Percentiles rank a stretch among this genome's conserved stretches.
phyloP scores from a whole-genome alignment of 208 protist genomes.

The Crithidia acanthocephali region DNA sequence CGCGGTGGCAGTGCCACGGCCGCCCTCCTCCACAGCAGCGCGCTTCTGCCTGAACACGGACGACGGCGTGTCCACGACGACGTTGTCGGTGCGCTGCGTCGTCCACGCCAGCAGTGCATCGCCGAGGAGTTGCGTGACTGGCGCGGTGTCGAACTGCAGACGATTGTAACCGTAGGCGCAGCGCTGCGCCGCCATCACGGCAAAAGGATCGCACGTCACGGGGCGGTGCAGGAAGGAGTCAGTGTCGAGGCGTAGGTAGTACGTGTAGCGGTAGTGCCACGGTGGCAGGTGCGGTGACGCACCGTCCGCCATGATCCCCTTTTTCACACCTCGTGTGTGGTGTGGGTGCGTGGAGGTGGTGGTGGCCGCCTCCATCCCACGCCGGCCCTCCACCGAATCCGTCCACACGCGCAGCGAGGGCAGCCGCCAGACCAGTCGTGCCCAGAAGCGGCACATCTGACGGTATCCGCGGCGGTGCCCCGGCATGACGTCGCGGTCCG shows the following conservation, averaged over 20 bases:
- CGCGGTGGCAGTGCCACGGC: neutral
- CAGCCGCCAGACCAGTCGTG: conserved; percentile 22
- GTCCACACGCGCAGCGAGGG: conserved; percentile 25
- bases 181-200: conserved; percentile 9
- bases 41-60: no score
- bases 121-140: neutral
- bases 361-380: conserved; percentile 2
- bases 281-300: neutral
- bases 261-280: conserved; percentile 24
- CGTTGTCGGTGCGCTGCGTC: neutral
- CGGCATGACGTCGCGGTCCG: neutral
- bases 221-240: conserved; percentile 16
- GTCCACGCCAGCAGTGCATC: conserved; percentile 14
- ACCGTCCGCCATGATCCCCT: neutral
- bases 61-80: neutral
- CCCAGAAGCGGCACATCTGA: conserved; percentile 28
- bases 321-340: neutral
- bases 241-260: conserved; percentile 27
- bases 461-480: conserved; percentile 15
- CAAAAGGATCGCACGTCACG: conserved; percentile 14
- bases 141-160: neutral
- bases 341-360: neutral
- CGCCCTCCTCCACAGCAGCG: neutral
- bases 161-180: conserved; percentile 23
- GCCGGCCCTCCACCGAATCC: conserved; percentile 4